Conservation (phyloP, 345 rosid species). For the Lepidium sativum region DNA sequence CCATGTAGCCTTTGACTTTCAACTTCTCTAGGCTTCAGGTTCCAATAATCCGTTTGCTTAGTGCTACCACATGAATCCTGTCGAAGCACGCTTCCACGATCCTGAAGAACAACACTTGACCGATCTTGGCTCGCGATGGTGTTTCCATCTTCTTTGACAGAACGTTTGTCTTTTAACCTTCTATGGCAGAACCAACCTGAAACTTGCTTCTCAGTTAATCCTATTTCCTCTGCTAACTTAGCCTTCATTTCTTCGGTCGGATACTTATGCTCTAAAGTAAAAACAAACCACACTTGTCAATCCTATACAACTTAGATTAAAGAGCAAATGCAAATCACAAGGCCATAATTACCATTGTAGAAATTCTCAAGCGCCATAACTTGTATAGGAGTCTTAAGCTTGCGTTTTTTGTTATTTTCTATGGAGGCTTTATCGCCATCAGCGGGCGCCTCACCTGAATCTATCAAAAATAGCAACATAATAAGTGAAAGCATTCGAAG, state of each 20-base stretch:
- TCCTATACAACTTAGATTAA: background rate
- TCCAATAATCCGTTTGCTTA: slow-evolving; percentile 59
- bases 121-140: slow-evolving; percentile 68
- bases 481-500: background rate
- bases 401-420: slow-evolving; percentile 55
- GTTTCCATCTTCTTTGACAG: slow-evolving; percentile 45
- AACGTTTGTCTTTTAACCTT: slow-evolving; percentile 78
- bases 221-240: slow-evolving; percentile 55
- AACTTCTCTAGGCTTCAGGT: slow-evolving; percentile 67
- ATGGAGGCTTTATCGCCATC: slow-evolving; percentile 52
- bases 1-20: slow-evolving; percentile 64
- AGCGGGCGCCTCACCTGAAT: slow-evolving; percentile 49
- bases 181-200: slow-evolving; percentile 98
- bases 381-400: slow-evolving; percentile 70
- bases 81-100: slow-evolving; percentile 69
- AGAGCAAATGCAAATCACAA: slow-evolving; percentile 13
- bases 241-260: slow-evolving; percentile 77
- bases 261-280: slow-evolving; percentile 59
- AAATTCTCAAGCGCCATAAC: slow-evolving; percentile 64
- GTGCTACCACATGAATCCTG: slow-evolving; percentile 98
- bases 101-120: slow-evolving; percentile 73
- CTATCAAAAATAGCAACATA: slow-evolving; percentile 29
- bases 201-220: slow-evolving; percentile 89
- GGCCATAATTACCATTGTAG: slow-evolving; percentile 50
- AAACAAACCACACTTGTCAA: slow-evolving; percentile 3